phyloP scores from a whole-genome alignment of 345 rosid genomes.

The Brassica cretica region DNA sequence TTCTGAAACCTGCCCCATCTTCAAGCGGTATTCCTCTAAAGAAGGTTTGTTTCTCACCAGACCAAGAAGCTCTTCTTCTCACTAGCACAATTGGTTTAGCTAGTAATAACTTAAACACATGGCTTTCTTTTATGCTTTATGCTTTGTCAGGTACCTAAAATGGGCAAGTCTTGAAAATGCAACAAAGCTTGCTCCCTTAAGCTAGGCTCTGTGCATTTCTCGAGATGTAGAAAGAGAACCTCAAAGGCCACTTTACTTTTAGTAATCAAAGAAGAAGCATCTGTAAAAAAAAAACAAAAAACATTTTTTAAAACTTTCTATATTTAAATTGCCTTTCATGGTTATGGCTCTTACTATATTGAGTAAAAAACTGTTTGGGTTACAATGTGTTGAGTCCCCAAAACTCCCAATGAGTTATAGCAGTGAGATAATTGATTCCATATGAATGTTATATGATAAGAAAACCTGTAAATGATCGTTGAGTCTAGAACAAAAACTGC shows the following conservation, averaged over 20 bases:
- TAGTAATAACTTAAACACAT: neutral
- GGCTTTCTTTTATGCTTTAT: neutral
- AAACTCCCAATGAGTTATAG: neutral
- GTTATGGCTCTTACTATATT: slow-evolving; percentile 8
- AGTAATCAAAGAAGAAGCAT: slow-evolving; percentile 33
- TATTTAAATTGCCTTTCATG: slow-evolving; percentile 19
- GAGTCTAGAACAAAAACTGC: slow-evolving; percentile 63
- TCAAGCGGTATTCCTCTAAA: slow-evolving; percentile 53
- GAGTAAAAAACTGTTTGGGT: neutral
- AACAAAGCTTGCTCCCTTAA: slow-evolving; percentile 16
- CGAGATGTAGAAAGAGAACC: neutral
- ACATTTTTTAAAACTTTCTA: slow-evolving; percentile 23
- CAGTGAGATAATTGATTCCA: neutral
- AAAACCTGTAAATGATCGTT: slow-evolving; percentile 49
- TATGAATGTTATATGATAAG: neutral
- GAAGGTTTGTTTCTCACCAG: slow-evolving; percentile 54
- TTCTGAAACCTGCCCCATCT: slow-evolving; percentile 69
- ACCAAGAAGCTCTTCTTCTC: neutral
- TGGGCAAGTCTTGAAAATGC: slow-evolving; percentile 37
- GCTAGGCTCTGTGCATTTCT: slow-evolving; percentile 22
- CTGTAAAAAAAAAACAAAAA: slow-evolving; percentile 15
- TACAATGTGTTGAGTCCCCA: neutral
- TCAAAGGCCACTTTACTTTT: slow-evolving; percentile 27
- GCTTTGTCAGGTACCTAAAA: slow-evolving; percentile 36
- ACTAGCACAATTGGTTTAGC: neutral